A percentile compares a stretch with the other conserved stretches of the same genome.
These are phyloP conservation scores for Phytophthora capsici DNA, from an alignment of 352 stramenopile genomes.

Conservation along the genomic window DNA sequence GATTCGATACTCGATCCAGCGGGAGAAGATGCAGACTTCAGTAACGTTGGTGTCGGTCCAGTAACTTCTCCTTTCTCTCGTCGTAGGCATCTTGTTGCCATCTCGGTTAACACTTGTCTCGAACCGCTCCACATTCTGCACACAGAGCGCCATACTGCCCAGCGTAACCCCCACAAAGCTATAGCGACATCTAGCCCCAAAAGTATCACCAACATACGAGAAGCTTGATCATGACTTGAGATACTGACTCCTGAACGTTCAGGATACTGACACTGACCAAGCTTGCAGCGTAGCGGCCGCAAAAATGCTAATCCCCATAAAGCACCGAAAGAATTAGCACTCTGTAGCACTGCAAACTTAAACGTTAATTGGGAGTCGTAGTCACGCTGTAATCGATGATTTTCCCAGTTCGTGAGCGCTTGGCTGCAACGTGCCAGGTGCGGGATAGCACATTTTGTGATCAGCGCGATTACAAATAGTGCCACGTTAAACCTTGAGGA, in stretches of 20 bases:
- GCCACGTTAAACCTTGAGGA: conserved; percentile 34
- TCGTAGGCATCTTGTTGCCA: neutral
- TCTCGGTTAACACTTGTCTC: conserved; percentile 1
- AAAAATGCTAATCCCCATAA: conserved; percentile 65
- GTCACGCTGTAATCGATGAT: conserved; percentile 69
- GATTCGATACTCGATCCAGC: conserved; percentile 27
- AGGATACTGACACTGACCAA: conserved; percentile 24
- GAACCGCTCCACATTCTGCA: conserved; percentile 1
- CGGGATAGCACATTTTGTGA: conserved; percentile 29
- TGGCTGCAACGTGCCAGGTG: conserved; percentile 47
- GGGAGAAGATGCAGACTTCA: conserved; percentile 3
- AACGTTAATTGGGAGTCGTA: conserved; percentile 80
- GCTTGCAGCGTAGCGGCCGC: conserved; percentile 34
- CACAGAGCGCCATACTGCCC: conserved; percentile 34
- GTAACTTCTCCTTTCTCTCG: conserved; percentile 2
- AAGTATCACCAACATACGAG: conserved; percentile 53
- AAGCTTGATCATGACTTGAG: conserved; percentile 54
- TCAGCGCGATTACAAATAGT: conserved; percentile 42
- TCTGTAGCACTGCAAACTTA: conserved; percentile 74
- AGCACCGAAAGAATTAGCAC: conserved; percentile 63
- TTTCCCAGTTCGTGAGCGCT: conserved; percentile 74
- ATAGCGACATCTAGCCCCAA: conserved; percentile 53
- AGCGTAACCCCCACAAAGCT: conserved; percentile 57
- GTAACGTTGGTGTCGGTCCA: conserved; percentile 6
- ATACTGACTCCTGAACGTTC: conserved; percentile 18